Percentiles rank a stretch among this genome's conserved stretches.
These are phyloP conservation scores for Macrolepiota fuliginosa DNA, from an alignment of 768 basidiomycete species.

Conservation along the genomic window DNA sequence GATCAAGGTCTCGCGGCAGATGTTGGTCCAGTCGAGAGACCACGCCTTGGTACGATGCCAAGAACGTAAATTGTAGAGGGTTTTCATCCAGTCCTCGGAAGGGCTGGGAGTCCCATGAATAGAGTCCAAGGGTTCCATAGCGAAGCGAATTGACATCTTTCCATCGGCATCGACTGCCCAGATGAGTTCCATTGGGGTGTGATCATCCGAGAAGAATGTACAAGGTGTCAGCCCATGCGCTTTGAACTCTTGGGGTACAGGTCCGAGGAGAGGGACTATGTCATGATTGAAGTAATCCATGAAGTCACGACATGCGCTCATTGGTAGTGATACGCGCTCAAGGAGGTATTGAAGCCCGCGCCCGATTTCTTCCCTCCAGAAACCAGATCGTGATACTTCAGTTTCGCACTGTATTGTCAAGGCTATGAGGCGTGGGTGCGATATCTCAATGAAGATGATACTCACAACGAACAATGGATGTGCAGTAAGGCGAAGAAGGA, in stretches of 20 bases:
- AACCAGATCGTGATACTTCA: conserved; percentile 1
- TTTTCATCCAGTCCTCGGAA: conserved; percentile 1
- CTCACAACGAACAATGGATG: neutral
- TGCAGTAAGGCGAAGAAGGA: conserved; percentile 6
- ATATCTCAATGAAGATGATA: neutral
- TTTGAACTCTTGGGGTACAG: conserved; percentile 11
- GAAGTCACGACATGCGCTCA: conserved; percentile 4
- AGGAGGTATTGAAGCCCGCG: conserved; percentile 9
- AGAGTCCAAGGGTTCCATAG: conserved; percentile 16
- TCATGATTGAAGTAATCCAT: conserved; percentile 7
- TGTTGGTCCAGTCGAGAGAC: conserved; percentile 17
- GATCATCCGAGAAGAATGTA: conserved; percentile 18
- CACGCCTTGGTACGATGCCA: conserved; percentile 10
- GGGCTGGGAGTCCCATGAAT: conserved; percentile 13
- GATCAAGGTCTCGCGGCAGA: conserved; percentile 16
- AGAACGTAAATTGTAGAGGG: conserved; percentile 7
- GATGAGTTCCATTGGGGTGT: conserved; percentile 17
- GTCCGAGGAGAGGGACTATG: conserved; percentile 16
- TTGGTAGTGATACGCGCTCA: conserved; percentile 7
- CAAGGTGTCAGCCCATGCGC: conserved; percentile 6
- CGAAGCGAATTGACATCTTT: conserved; percentile 16
- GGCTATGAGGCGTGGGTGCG: neutral
- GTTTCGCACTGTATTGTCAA: neutral
- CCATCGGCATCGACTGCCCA: conserved; percentile 17
- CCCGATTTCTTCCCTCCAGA: conserved; percentile 11